phyloP scores from a whole-genome alignment of 768 basidiomycete species.

The Neoboletus brunneissimus region DNA sequence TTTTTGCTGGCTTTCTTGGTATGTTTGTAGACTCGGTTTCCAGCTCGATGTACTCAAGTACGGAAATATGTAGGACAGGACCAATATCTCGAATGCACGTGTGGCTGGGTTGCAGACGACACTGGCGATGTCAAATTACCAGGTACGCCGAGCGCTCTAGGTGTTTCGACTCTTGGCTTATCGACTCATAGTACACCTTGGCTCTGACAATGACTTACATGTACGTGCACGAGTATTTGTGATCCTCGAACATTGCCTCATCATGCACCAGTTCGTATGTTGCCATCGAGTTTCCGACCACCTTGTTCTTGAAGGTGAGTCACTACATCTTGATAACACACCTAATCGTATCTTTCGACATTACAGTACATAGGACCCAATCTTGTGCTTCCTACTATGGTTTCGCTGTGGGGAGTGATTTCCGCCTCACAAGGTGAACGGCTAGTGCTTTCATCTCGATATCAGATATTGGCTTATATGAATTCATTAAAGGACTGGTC shows the following conservation, averaged over 20 bases:
- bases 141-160: slow-evolving; percentile 11
- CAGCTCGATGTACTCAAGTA: not conserved
- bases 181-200: slow-evolving; percentile 30
- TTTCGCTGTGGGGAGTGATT: slow-evolving; percentile 63
- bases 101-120: slow-evolving; percentile 58
- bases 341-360: not conserved
- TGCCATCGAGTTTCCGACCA: slow-evolving; percentile 56
- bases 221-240: slow-evolving; percentile 10
- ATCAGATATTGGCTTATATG: not conserved
- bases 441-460: not conserved
- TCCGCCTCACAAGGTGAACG: slow-evolving; percentile 54
- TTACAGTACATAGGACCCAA: slow-evolving; percentile 46
- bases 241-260: not conserved
- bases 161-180: not conserved
- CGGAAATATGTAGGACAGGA: slow-evolving; percentile 29
- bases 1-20: slow-evolving; percentile 53
- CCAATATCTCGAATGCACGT: slow-evolving; percentile 57
- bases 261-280: slow-evolving; percentile 42
- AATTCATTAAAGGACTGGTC: slow-evolving; percentile 38
- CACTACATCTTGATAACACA: not conserved
- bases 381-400: slow-evolving; percentile 57
- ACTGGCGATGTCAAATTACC: slow-evolving; percentile 34
- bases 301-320: slow-evolving; percentile 50
- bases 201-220: slow-evolving; percentile 31
- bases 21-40: slow-evolving; percentile 13